Evolutionary conservation across 1,284 basidiomycete species (phyloP), one percentile per base, ranked within the genome.

Genomic region (Boletus sp.): DNA sequence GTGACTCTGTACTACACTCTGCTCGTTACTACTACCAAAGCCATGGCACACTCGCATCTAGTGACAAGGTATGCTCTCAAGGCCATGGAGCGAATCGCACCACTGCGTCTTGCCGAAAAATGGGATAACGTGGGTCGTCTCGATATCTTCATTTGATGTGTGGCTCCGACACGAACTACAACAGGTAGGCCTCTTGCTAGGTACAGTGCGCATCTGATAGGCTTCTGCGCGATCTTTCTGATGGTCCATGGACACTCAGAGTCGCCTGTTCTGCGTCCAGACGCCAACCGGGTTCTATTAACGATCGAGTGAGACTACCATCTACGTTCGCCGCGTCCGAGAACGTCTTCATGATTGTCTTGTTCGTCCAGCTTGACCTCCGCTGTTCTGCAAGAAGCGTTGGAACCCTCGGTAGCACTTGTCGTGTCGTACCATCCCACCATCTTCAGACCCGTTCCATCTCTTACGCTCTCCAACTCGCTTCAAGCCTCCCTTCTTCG

Each of bases 71-170:
- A 73, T 33, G 75, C 81, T 12, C 77, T 76, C 59, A 73, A 67
- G 33, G 79, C 80, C 0, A 84, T 91, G 81, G 83, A 88, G 54
- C 80, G 84, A 36, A 87, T 95, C 54, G 90, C 91, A 1, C 92
- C 92, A 5, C 75, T 91, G n/a, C 73, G 80, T 44, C 75, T 94
- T 5, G 91, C 92, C 13, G 91, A 83, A 58, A 82, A 79, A 55
- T 95, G 92, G 91, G 92, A 95, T 62, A 94, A 94, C 69, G 91
- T 94, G 55, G 69, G 87, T 68, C 91, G 89, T 71, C 89, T 91
- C 54, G 69, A 82, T 64, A 22, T 48, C 34, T 52, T n/a, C 16
- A 37, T 41, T 30, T 30, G 7, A 38, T 40, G 20, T 32, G 25
- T 42, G 13, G 19, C 16, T 46, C 49, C 27, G 34, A 53, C 23